Percentiles rank a stretch among this genome's conserved stretches.
Conservation (phyloP, 495 filamentous ascomycete species). For the Neurospora terricola region DNA sequence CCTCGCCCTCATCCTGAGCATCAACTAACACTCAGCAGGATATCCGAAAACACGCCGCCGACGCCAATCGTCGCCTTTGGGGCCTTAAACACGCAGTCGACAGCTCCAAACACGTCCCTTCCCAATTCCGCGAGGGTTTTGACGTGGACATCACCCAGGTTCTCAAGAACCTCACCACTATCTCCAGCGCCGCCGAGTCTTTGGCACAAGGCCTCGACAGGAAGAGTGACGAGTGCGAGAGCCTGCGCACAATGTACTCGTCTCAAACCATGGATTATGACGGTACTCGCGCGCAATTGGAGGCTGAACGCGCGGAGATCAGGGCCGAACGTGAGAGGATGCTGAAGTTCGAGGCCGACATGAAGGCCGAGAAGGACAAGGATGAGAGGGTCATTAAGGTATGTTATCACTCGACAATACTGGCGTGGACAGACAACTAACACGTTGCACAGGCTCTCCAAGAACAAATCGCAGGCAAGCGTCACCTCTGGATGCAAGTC, state of each 20-base stretch:
- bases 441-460: slow-evolving; percentile 4
- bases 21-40: neutral
- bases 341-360: neutral
- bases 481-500: slow-evolving; percentile 15
- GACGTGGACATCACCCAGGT: slow-evolving; percentile 1
- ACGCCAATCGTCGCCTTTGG: neutral
- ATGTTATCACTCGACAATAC: neutral
- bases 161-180: neutral
- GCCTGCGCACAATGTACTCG: neutral
- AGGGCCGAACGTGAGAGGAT: neutral
- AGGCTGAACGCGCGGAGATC: neutral
- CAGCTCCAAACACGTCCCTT: neutral
- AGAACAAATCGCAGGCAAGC: slow-evolving; percentile 15
- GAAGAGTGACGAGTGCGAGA: neutral
- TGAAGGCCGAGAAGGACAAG: neutral
- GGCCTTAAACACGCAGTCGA: neutral
- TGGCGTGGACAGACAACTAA: neutral
- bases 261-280: neutral
- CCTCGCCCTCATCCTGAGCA: neutral
- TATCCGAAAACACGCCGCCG: fast-evolving
- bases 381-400: slow-evolving; percentile 8
- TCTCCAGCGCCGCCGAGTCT: neutral
- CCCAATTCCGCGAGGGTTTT: neutral
- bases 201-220: neutral
- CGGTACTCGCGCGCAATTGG: neutral